Percentiles rank a stretch among this genome's conserved stretches.
Evolutionary conservation across 371 early-diverging fungal species (phyloP).

Genomic region (Basidiobolus meristosporus): DNA sequence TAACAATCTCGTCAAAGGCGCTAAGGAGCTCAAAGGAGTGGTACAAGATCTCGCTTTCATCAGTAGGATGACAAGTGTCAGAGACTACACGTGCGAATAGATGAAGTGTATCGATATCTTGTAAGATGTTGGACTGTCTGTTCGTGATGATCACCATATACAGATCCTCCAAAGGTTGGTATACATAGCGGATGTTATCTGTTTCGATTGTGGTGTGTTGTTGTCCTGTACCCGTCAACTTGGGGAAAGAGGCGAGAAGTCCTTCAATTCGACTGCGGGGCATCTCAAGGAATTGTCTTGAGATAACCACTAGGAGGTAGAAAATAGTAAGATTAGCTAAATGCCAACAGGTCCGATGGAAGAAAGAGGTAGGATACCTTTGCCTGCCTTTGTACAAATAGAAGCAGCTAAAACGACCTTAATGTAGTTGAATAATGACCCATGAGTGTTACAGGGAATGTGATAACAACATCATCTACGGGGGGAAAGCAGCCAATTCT

Average conservation of each 20-base stretch:
- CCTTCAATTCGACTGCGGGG: constrained; percentile 92
- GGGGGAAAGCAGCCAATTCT: too few species aligned
- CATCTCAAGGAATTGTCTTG: constrained; percentile 93
- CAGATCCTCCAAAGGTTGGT: constrained; percentile 88
- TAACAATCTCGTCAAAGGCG: constrained; percentile 92
- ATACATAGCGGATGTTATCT: constrained; percentile 89
- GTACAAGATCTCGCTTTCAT: constrained; percentile 49
- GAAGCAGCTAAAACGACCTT: too few species aligned
- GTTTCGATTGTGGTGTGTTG: constrained; percentile 96
- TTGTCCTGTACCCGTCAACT: constrained; percentile 71
- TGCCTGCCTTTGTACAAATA: too few species aligned
- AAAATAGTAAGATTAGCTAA: too few species aligned
- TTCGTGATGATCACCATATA: constrained; percentile 31
- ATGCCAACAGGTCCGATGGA: too few species aligned
- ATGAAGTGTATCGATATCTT: constrained; percentile 88
- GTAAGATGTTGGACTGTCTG: constrained; percentile 56
- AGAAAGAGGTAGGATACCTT: too few species aligned
- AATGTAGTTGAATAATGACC: too few species aligned
- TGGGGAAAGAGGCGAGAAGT: constrained; percentile 89
- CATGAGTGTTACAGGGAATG: too few species aligned
- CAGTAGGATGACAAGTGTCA: constrained; percentile 77
- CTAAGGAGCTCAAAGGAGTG: constrained; percentile 74
- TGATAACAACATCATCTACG: too few species aligned
- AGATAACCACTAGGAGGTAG: constrained; percentile 87
- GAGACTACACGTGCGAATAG: constrained; percentile 83